These are phyloP conservation scores for Saururus chinensis DNA, from an alignment of 164 flowering plant species.

Conservation along the genomic window DNA sequence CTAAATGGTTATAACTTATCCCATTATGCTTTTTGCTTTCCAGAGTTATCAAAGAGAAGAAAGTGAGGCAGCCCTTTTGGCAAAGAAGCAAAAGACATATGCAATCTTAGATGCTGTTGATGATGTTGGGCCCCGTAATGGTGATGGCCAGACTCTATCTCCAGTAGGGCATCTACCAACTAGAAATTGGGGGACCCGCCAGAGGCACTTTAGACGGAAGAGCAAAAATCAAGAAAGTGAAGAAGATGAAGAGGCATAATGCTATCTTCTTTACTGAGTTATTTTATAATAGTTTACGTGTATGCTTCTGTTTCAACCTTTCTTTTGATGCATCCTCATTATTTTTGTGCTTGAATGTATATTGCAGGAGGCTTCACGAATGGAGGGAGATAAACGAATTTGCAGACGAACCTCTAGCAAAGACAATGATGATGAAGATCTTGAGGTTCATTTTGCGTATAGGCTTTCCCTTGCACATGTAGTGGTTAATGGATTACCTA, in stretches of 20 bases:
- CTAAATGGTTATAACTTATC: neutral
- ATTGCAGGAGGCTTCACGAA: conserved; percentile 30
- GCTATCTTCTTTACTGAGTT: conserved; percentile 13
- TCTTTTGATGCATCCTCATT: conserved; percentile 1
- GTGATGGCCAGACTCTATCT: conserved; percentile 13
- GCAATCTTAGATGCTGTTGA: conserved; percentile 72
- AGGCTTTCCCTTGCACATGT: neutral
- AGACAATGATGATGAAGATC: conserved; percentile 32
- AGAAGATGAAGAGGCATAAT: conserved; percentile 64
- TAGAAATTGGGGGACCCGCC: conserved; percentile 23
- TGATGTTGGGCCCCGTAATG: conserved; percentile 6
- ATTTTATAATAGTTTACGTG: conserved; percentile 15
- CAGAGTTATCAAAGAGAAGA: conserved; percentile 76
- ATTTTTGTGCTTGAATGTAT: conserved; percentile 21
- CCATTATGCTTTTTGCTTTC: neutral
- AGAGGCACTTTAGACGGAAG: conserved; percentile 69
- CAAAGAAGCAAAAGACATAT: conserved; percentile 59
- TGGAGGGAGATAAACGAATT: conserved; percentile 34
- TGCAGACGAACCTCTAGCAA: conserved; percentile 24
- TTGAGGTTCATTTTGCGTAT: conserved; percentile 35
- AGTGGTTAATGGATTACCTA: neutral
- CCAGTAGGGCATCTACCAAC: conserved; percentile 16
- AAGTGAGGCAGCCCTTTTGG: conserved; percentile 77
- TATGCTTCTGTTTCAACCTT: conserved; percentile 7
- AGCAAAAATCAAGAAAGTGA: conserved; percentile 40